phyloP scores from a whole-genome alignment of 2,329 filamentous ascomycete species.

The Epicoccum nigrum region DNA sequence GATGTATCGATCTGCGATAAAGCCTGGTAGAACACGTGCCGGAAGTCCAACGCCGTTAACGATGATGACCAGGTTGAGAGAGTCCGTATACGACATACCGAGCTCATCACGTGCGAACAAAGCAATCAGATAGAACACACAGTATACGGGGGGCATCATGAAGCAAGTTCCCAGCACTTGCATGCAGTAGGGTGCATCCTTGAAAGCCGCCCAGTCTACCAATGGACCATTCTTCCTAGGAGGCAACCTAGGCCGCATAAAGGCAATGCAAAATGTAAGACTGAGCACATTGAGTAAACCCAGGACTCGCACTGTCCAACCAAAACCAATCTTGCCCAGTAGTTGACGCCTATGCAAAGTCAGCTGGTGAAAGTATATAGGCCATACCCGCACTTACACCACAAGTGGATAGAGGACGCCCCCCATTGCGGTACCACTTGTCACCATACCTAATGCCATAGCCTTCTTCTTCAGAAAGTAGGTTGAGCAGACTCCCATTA shows the following conservation, averaged over 20 bases:
- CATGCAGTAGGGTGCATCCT: constrained; percentile 60
- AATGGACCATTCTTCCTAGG: constrained; percentile 58
- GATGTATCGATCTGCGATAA: constrained; percentile 59
- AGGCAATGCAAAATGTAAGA: constrained; percentile 43
- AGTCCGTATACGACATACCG: constrained; percentile 56
- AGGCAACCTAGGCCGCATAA: constrained; percentile 56
- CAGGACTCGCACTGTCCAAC: constrained; percentile 46
- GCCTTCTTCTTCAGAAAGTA: constrained; percentile 65
- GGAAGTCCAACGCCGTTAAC: constrained; percentile 63
- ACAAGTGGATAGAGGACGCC: constrained; percentile 67
- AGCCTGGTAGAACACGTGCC: constrained; percentile 59
- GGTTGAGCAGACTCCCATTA: constrained; percentile 49
- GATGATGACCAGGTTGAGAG: constrained; percentile 62
- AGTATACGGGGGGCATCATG: constrained; percentile 60
- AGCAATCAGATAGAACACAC: constrained; percentile 63
- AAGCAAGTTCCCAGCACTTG: constrained; percentile 56
- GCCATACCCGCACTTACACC: constrained; percentile 29
- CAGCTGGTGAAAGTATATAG: not conserved
- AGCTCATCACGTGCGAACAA: constrained; percentile 50
- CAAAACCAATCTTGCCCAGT: constrained; percentile 48
- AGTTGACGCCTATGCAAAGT: constrained; percentile 48
- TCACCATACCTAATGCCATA: constrained; percentile 64
- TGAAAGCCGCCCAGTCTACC: constrained; percentile 64
- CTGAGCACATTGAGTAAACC: constrained; percentile 51
- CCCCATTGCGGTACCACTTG: constrained; percentile 65